Evolutionary conservation across 2,329 filamentous ascomycete species (phyloP), one percentile per base, ranked within the genome.

Genomic region (Diaporthe capsici): DNA sequence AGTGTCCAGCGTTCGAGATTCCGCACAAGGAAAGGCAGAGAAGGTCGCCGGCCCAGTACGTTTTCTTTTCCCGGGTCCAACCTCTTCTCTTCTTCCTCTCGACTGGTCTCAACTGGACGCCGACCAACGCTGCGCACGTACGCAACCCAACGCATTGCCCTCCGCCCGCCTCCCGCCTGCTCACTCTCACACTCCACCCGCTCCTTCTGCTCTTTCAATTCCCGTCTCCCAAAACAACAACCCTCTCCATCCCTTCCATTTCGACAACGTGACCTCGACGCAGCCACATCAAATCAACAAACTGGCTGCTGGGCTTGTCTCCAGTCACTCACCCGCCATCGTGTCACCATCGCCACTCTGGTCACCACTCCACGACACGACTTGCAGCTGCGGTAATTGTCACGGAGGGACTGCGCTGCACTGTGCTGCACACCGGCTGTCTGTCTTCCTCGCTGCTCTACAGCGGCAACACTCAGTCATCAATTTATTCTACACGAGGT

Each of bases 101-200:
- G 53, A 55, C 53, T 31, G 25, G 53, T 39, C 57, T 60, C 47
- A 28, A 49, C 34, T 70, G 65, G 65, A 55, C 65, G 63, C 63
- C 63, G 44, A 51, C 63, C 63, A 49, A 68, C 63, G 42, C 63
- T 51, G 63, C 44, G 63, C 63, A 68, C 63, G 63, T n/a, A 67
- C 42, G 7, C 61, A 31, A 49, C 44, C 15, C 44, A 49, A 49
- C 44, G 44, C 53, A 55, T 55, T 55, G 28, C 61, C 42, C 31
- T 31, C 61, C 25, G 61, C 61, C 58, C 42, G 61, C 44, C 25
- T 65, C 42, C 61, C 61, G 42, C 42, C 42, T 22, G 25, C 49
- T 53, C 31, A 25, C 65, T 39, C 34, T 39, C 65, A 22, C 65
- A 55, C 65, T 70, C 65, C 49, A 70, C 65, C 31, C 65, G 28